phyloP scores from a whole-genome alignment of 495 filamentous ascomycete genomes.

The Penicillium parvum region DNA sequence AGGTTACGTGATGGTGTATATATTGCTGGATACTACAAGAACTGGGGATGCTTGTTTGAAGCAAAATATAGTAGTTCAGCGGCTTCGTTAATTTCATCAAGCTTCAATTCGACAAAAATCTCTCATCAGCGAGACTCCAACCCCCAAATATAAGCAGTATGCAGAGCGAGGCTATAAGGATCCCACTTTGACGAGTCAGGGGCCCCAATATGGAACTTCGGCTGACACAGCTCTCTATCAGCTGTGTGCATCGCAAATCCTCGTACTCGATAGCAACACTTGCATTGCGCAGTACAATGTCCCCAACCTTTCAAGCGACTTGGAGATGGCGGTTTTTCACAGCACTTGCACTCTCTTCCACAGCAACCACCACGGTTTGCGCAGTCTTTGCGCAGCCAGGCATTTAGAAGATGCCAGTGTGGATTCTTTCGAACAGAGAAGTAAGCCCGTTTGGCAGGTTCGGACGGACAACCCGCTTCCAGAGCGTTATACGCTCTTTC shows the following conservation, averaged over 20 bases:
- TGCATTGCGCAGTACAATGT: slow-evolving; percentile 8
- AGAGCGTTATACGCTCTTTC: background rate
- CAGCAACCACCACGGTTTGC: slow-evolving; percentile 5
- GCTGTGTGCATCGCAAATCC: background rate
- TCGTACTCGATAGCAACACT: slow-evolving; percentile 1
- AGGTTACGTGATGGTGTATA: too few species aligned
- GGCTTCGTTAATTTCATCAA: too few species aligned
- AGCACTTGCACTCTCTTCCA: slow-evolving; percentile 3
- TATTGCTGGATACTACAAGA: too few species aligned
- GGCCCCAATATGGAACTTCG: background rate
- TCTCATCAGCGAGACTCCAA: background rate
- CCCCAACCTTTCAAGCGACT: slow-evolving; percentile 4
- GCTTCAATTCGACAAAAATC: background rate
- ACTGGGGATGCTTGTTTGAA: too few species aligned
- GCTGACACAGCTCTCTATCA: background rate
- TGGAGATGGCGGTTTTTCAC: background rate
- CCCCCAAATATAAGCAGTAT: background rate
- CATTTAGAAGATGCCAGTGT: slow-evolving; percentile 3
- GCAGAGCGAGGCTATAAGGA: background rate
- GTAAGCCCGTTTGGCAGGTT: background rate
- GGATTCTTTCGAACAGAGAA: background rate
- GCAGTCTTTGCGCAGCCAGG: slow-evolving; percentile 5
- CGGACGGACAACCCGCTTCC: background rate
- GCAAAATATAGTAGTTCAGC: too few species aligned
- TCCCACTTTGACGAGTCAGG: background rate